phyloP scores from a whole-genome alignment of 2,329 filamentous ascomycete genomes.

The Penicillium sp. region DNA sequence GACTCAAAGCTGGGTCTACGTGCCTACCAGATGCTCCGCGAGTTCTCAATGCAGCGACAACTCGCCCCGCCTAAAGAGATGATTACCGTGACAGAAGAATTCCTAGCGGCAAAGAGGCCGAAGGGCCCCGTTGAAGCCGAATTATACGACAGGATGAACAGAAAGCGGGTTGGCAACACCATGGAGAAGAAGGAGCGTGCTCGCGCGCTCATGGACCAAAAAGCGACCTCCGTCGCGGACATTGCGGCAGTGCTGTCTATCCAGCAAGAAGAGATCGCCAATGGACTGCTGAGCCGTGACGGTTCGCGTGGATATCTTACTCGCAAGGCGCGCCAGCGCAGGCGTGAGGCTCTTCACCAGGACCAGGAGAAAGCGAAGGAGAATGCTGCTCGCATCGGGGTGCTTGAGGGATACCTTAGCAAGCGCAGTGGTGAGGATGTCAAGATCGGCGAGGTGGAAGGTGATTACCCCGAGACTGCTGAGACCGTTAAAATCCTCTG shows the following conservation, averaged over 20 bases:
- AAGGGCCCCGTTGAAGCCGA: conserved; percentile 40
- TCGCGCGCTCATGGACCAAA: conserved; percentile 63
- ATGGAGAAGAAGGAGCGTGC: conserved; percentile 52
- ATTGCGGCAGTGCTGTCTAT: conserved; percentile 57
- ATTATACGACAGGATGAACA: conserved; percentile 42
- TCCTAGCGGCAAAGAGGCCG: conserved; percentile 40
- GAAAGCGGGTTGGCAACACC: conserved; percentile 44
- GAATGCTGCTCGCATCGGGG: conserved; percentile 26
- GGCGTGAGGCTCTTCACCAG: conserved; percentile 28
- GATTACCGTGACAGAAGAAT: conserved; percentile 48
- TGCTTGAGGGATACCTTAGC: conserved; percentile 18
- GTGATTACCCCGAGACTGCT: conserved; percentile 27
- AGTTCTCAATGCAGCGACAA: conserved; percentile 62
- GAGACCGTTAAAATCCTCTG: conserved; percentile 47
- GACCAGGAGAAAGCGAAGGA: conserved; percentile 18
- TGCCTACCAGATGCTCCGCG: conserved; percentile 60
- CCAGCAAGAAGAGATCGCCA: conserved; percentile 43
- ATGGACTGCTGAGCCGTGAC: conserved; percentile 29
- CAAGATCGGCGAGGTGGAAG: conserved; percentile 32
- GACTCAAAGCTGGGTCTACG: conserved; percentile 52
- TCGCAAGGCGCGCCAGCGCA: conserved; percentile 30
- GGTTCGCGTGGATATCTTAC: conserved; percentile 35
- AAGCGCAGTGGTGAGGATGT: conserved; percentile 18
- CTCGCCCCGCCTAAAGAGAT: conserved; percentile 48
- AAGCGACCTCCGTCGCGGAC: conserved; percentile 63